Base-by-base conservation (phyloP, 768 basidiomycete species). In the Fomitopsis pulvina region DNA sequence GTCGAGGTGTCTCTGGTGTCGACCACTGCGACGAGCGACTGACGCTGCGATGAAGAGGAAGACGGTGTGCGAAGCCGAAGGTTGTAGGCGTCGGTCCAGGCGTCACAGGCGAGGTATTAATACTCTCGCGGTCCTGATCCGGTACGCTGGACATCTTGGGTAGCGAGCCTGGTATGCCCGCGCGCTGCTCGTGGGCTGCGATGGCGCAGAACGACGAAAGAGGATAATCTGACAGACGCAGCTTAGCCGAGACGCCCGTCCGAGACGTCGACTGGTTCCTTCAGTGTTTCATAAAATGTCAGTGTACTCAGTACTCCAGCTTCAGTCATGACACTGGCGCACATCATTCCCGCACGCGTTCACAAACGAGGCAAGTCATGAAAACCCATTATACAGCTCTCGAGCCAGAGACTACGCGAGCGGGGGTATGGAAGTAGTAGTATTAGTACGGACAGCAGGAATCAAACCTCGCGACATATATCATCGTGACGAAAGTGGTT, bases 21-120 rank as follows among this genome's bases (percentile, higher is more conserved):
- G 80, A 78, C 77, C 80, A 80, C 52, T 74, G 75, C n/a, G 83
- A 80, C 49, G 72, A 69, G 50, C 75, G 74, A 61, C 77, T 81
- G 41, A 56, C 42, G 50, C 55, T 59, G 47, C 61, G 63, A 43
- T 61, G 60, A 11, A 59, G 52, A 29, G 60, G 58, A 1, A 57
- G 53, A 41, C 61, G 56, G 22, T 27, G 41, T 38, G 49, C 45
- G 45, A 53, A 52, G n/a, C 50, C 39, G 18, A 41, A 20, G 21
- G 53, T 52, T 28, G 57, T 45, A 6, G 50, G 57, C 21, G 54
- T 58, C 12, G 51, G 45, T 28, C 49, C 52, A 0, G 56, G 56
- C 0, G 56, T 57, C 10, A 38, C 41, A 18, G 37, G 26, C 14
- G 49, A 50, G 29, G 16, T 37, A 40, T 38, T 40, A 22, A 37